phyloP scores from a whole-genome alignment of 352 stramenopile species.

The Pythium oligandrum region DNA sequence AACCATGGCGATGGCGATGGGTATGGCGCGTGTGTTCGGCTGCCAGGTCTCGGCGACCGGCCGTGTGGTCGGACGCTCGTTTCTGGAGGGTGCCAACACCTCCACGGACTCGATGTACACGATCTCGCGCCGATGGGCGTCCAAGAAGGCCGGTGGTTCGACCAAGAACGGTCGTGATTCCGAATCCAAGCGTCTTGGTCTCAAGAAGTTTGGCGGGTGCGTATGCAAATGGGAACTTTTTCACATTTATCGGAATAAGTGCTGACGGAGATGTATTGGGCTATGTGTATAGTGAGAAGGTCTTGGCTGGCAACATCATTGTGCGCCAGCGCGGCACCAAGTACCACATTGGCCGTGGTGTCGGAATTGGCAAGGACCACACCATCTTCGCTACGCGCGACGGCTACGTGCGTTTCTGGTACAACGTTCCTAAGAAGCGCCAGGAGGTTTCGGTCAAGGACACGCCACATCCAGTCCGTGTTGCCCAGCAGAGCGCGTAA shows the following conservation, averaged over 20 bases:
- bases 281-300: slow-evolving; percentile 46
- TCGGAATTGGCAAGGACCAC: slow-evolving; percentile 93
- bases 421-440: slow-evolving; percentile 79
- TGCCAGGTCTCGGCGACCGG: slow-evolving; percentile 23
- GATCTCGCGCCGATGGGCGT: slow-evolving; percentile 74
- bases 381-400: slow-evolving; percentile 89
- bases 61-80: slow-evolving; percentile 6
- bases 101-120: slow-evolving; percentile 39
- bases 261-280: neutral
- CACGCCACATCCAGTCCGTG: slow-evolving; percentile 52
- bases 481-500: slow-evolving; percentile 14
- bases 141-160: slow-evolving; percentile 96
- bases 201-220: slow-evolving; percentile 96
- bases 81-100: slow-evolving; percentile 6
- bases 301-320: slow-evolving; percentile 96
- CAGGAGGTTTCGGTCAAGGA: slow-evolving; percentile 85
- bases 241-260: neutral
- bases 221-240: slow-evolving; percentile 4
- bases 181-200: slow-evolving; percentile 93
- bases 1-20: slow-evolving; percentile 73
- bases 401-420: slow-evolving; percentile 91
- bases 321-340: slow-evolving; percentile 96
- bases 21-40: slow-evolving; percentile 60
- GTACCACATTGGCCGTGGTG: slow-evolving; percentile 92
- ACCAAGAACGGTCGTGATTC: slow-evolving; percentile 98